Conservation (phyloP, 345 rosid species). For the Hevea brasiliensis region DNA sequence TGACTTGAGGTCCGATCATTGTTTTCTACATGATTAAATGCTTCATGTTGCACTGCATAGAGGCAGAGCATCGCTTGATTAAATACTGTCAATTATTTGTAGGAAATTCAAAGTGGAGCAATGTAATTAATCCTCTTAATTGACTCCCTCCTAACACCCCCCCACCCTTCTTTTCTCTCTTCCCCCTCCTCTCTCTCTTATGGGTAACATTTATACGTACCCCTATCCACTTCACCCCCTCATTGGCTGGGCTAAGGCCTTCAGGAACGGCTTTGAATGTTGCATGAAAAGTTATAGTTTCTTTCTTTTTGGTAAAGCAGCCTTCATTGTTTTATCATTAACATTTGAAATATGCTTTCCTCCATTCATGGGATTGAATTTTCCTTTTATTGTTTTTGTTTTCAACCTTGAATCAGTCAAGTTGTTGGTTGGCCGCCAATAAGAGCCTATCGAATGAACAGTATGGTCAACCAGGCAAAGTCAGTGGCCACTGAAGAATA, state of each 20-base stretch:
- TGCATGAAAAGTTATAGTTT: neutral
- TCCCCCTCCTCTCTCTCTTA: too few relatives aligned
- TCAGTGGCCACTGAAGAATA: constrained; percentile 47
- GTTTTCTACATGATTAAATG: neutral
- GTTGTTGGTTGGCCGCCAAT: constrained; percentile 99
- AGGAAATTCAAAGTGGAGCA: neutral
- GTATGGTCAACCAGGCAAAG: constrained; percentile 70
- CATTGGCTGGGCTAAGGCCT: neutral
- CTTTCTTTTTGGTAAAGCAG: neutral
- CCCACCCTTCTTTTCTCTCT: too few relatives aligned
- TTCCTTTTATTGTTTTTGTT: neutral
- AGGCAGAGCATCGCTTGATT: neutral
- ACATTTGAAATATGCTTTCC: neutral
- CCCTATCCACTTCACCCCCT: neutral
- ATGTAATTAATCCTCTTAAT: neutral
- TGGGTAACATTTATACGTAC: neutral
- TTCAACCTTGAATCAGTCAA: constrained; percentile 47
- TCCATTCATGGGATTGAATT: neutral
- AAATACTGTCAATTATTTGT: neutral
- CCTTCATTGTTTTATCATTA: neutral
- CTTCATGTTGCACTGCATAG: neutral
- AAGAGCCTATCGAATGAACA: constrained; percentile 71
- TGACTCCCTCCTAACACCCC: too few relatives aligned
- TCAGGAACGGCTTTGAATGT: neutral
- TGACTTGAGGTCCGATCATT: neutral